Conservation (phyloP, 345 rosid genomes). For the Salix viminalis region DNA sequence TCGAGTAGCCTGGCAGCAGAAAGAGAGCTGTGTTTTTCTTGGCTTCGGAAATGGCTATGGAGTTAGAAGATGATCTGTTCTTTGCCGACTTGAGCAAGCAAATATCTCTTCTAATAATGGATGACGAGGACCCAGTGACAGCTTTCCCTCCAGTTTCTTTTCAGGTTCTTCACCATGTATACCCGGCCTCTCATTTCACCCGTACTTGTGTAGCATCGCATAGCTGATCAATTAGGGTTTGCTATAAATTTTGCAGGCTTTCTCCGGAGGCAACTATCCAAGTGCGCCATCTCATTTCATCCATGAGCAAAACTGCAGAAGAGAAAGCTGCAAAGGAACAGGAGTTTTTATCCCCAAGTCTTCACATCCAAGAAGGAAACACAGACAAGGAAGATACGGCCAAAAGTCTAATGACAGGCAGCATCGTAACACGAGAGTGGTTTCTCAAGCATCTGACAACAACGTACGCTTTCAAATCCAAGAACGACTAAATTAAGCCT, state of each 20-base stretch:
- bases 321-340: constrained; percentile 74
- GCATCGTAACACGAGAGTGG: constrained; percentile 35
- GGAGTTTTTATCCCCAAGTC: constrained; percentile 83
- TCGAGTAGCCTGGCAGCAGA: not conserved
- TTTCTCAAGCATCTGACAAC: constrained; percentile 29
- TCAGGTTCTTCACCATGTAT: constrained; percentile 42
- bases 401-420: constrained; percentile 36
- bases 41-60: constrained; percentile 49
- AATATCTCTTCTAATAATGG: constrained; percentile 91
- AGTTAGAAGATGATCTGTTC: constrained; percentile 80
- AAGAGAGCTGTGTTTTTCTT: not conserved
- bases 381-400: constrained; percentile 54
- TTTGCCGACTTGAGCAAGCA: constrained; percentile 91
- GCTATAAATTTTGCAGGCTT: constrained; percentile 34
- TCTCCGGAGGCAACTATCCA: constrained; percentile 42
- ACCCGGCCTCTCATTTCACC: not conserved
- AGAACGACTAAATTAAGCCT: constrained; percentile 28
- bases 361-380: constrained; percentile 64
- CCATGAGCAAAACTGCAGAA: constrained; percentile 42
- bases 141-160: constrained; percentile 53
- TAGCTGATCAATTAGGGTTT: no score
- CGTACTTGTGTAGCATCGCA: not conserved
- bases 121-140: constrained; percentile 59
- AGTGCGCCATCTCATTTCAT: constrained; percentile 38
- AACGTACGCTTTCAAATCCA: constrained; percentile 28